These are phyloP conservation scores for Colletotrichum siamense DNA, from an alignment of 2,329 filamentous ascomycete species.

Conservation along the genomic window DNA sequence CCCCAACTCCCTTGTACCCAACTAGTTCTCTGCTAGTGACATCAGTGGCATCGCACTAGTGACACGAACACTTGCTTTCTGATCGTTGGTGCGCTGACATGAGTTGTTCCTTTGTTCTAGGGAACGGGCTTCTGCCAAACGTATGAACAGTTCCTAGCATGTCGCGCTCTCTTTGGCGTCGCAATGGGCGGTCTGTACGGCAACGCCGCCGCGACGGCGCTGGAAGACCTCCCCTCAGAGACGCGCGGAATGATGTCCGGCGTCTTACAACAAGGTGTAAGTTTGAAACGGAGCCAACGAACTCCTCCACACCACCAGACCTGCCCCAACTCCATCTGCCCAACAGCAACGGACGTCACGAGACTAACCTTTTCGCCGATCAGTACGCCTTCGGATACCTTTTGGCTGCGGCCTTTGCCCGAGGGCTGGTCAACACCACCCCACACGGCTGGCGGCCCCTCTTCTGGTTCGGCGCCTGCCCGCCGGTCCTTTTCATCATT, in stretches of 20 bases:
- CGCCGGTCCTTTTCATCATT: conserved; percentile 80
- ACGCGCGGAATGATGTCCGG: conserved; percentile 77
- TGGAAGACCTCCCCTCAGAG: conserved; percentile 74
- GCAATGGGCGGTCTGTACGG: conserved; percentile 86
- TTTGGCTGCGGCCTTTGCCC: conserved; percentile 61
- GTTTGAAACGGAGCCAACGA: conserved; percentile 41
- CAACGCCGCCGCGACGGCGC: conserved; percentile 78
- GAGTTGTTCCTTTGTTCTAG: conserved; percentile 30
- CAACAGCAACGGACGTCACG: not conserved
- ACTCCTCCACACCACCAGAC: not conserved
- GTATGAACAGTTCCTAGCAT: conserved; percentile 75
- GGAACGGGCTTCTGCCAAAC: conserved; percentile 73
- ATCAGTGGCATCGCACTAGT: not conserved
- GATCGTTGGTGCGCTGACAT: not conserved
- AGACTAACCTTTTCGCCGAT: not conserved
- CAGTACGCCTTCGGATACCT: conserved; percentile 71
- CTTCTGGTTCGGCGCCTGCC: conserved; percentile 87
- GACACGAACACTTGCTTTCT: not conserved
- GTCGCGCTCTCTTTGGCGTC: conserved; percentile 76
- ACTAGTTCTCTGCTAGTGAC: not conserved
- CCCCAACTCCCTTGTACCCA: not conserved
- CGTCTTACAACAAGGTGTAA: conserved; percentile 73
- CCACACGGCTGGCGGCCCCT: conserved; percentile 82
- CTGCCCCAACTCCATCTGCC: not conserved
- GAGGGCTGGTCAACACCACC: conserved; percentile 77